Base-by-base conservation (phyloP, 768 basidiomycete genomes). In the Hysterangium stoloniferum region DNA sequence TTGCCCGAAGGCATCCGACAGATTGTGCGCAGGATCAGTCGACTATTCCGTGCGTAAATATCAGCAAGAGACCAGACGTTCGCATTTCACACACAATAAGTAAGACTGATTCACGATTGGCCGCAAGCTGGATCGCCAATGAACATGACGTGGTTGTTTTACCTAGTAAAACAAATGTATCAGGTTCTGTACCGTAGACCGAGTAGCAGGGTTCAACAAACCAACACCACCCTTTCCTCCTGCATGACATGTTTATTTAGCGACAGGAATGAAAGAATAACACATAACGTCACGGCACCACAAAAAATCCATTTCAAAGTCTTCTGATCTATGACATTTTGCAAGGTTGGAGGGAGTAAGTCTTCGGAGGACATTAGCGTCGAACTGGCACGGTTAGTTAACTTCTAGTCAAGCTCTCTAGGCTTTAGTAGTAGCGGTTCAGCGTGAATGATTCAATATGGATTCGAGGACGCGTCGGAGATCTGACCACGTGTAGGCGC, bases 141-240 rank as follows among this genome's bases (percentile, higher is more conserved):
- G 92, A 94, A 66, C 94, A 98, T 9, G 92, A 94, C 4, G 96
- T 96, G 0, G 96, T 98, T 2, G 96, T 99, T 75, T 99, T 99
- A 49, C 95, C 94, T 91, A 63, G 48, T 31, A 31, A 55, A 24
- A 38, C 45, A 19, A 19, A 20, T 9, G 41, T 27, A 38, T 9
- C 19, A 43, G 20, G 31, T 17, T 33, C 12, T n/a, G 13, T n/a
- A 22, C 31, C 34, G 28, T 33, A n/a, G 13, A 12, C 8, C 40
- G 17, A 4, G 19, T 15, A 31, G 27, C 15, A 31, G n/a, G 22
- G 28, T 11, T 38, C 29, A 17, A 71, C 86, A 66, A 65, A 86
- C 94, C 92, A 56, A 98, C 96, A 74, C 94, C 96, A 68, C 91
- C 96, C 78, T 97, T 98, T 47, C 94, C 94, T 74, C 94, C 93